phyloP scores from a whole-genome alignment of 2,329 filamentous ascomycete species.

The Lomentospora prolificans region DNA sequence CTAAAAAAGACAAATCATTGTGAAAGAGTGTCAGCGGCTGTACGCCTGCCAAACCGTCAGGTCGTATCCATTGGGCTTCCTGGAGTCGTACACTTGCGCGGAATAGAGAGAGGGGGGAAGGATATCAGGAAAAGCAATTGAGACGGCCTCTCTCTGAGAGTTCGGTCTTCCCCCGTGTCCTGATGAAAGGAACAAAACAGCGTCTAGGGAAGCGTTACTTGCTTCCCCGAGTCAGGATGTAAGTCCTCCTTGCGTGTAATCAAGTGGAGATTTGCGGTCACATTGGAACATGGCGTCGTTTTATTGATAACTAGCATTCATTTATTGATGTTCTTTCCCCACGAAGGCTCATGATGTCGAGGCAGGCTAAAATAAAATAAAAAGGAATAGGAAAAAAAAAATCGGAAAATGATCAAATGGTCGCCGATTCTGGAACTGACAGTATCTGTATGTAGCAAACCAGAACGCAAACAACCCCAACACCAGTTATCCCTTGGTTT shows the following conservation, averaged over 20 bases:
- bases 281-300: neutral
- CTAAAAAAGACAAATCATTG: neutral
- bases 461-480: too few relatives aligned
- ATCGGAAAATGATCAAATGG: too few relatives aligned
- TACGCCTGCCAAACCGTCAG: neutral
- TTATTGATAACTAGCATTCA: neutral
- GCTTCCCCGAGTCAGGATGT: constrained; percentile 1
- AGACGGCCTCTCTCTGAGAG: too few relatives aligned
- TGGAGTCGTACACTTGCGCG: neutral
- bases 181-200: neutral
- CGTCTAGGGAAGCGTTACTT: neutral
- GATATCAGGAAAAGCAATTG: neutral
- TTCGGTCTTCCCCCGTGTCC: neutral
- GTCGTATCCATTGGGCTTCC: neutral
- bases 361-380: too few relatives aligned
- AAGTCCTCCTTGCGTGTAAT: too few relatives aligned
- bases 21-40: neutral
- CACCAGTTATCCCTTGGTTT: too few relatives aligned
- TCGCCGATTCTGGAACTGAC: too few relatives aligned
- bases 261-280: neutral
- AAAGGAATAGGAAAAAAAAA: too few relatives aligned
- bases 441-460: too few relatives aligned
- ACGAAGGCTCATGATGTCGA: neutral
- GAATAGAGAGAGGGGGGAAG: neutral
- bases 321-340: neutral